Evolutionary conservation across 2,329 filamentous ascomycete species (phyloP).

Genomic region (Aspergillus oerlinghausenensis): DNA sequence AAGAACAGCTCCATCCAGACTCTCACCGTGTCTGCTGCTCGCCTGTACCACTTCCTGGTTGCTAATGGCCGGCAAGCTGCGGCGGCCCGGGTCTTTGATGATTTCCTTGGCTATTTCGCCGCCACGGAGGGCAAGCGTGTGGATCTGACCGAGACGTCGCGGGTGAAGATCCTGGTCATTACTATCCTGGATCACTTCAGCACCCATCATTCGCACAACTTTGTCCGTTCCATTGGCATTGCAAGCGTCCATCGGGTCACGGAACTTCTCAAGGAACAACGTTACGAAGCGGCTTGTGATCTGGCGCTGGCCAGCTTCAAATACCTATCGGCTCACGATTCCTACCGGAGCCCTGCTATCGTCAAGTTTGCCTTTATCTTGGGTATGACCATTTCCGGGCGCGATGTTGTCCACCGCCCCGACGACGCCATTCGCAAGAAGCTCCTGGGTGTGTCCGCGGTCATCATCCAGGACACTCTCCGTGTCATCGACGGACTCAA

Average conservation of each 20-base stretch:
- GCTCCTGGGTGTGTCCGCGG: conserved; percentile 36
- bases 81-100: conserved; percentile 25
- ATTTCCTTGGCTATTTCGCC: conserved; percentile 31
- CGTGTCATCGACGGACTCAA: conserved; percentile 36
- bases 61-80: conserved; percentile 19
- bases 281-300: conserved; percentile 29
- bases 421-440: conserved; percentile 35
- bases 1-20: conserved; percentile 35
- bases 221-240: conserved; percentile 37
- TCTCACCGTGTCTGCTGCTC: conserved; percentile 32
- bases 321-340: conserved; percentile 30
- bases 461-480: conserved; percentile 41
- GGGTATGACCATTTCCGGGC: conserved; percentile 32
- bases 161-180: conserved; percentile 29
- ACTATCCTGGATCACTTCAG: conserved; percentile 32
- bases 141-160: conserved; percentile 19
- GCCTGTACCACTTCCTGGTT: conserved; percentile 30
- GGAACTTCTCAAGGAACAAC: conserved; percentile 24
- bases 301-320: conserved; percentile 31
- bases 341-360: conserved; percentile 24
- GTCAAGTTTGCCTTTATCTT: conserved; percentile 34
- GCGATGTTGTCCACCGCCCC: conserved; percentile 32
- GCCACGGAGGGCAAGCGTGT: conserved; percentile 28
- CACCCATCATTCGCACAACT: conserved; percentile 30
- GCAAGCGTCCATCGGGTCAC: conserved; percentile 26